Evolutionary conservation across 352 stramenopile genomes (phyloP).

Genomic region (Pythium rishiriense): DNA sequence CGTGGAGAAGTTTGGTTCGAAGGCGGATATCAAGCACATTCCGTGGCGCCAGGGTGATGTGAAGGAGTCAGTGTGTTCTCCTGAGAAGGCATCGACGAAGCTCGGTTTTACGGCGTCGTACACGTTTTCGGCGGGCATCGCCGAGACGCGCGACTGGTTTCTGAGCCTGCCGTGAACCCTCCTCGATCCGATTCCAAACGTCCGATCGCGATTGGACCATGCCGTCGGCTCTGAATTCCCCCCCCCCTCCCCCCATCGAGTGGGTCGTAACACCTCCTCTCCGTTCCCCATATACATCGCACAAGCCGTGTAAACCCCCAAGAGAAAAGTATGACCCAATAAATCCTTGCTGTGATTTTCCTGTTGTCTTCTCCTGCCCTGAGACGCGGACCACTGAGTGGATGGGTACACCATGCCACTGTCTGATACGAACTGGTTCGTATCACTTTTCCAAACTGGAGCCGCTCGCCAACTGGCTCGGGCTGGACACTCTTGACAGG

Average conservation of each 20-base stretch:
- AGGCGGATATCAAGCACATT: conserved; percentile 65
- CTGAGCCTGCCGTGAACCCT: conserved; percentile 26
- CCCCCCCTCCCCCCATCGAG: too few relatives aligned
- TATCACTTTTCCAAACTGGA: conserved; percentile 1
- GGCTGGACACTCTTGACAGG: background rate
- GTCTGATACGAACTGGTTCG: conserved; percentile 16
- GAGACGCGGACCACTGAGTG: too few relatives aligned
- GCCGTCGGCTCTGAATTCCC: background rate
- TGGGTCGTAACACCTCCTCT: too few relatives aligned
- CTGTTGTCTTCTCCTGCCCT: too few relatives aligned
- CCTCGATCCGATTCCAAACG: too few relatives aligned
- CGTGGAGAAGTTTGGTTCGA: conserved; percentile 67
- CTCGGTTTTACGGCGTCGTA: conserved; percentile 75
- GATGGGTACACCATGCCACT: too few relatives aligned
- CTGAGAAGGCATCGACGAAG: conserved; percentile 61
- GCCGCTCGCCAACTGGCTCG: background rate
- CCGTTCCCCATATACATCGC: too few relatives aligned
- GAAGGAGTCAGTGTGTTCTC: conserved; percentile 79
- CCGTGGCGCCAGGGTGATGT: conserved; percentile 75
- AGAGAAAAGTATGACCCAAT: too few relatives aligned
- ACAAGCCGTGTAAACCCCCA: too few relatives aligned
- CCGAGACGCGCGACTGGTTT: conserved; percentile 82
- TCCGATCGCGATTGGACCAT: too few relatives aligned
- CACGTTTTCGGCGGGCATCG: conserved; percentile 64
- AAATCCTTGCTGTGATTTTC: too few relatives aligned